Percentiles rank a stretch among this genome's conserved stretches.
phyloP scores from a whole-genome alignment of 129 eudicot genomes.

The Flaveria trinervia region DNA sequence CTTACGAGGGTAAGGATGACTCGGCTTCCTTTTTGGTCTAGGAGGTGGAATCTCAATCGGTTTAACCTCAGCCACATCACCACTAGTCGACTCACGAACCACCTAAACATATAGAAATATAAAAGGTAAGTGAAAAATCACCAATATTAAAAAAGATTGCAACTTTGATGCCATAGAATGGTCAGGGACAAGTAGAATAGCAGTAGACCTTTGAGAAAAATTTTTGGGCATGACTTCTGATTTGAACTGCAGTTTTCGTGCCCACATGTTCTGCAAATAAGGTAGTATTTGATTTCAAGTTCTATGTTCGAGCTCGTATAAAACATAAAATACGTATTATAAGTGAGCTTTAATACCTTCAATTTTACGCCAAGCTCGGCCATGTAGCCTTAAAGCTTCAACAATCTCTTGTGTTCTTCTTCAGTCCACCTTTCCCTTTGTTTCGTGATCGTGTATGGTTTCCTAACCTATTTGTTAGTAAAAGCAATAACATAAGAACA shows the following conservation, averaged over 20 bases:
- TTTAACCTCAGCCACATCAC: constrained; percentile 49
- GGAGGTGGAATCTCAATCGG: constrained; percentile 93
- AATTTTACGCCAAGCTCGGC: constrained; percentile 83
- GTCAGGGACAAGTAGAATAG: neutral
- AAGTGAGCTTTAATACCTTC: constrained; percentile 51
- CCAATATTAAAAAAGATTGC: neutral
- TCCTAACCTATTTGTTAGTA: constrained; percentile 50
- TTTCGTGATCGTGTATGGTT: constrained; percentile 86
- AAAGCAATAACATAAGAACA: constrained; percentile 11
- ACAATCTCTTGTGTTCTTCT: constrained; percentile 84
- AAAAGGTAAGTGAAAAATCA: neutral
- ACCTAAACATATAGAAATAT: constrained; percentile 34
- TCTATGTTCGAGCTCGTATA: neutral
- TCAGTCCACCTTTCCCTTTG: constrained; percentile 95
- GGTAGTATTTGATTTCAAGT: constrained; percentile 18
- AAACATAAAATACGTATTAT: neutral
- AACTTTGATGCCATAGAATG: neutral
- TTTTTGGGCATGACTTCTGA: constrained; percentile 97
- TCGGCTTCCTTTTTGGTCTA: constrained; percentile 88
- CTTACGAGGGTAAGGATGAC: constrained; percentile 97
- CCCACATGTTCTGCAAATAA: constrained; percentile 82
- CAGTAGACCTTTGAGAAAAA: constrained; percentile 68
- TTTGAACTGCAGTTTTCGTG: constrained; percentile 94
- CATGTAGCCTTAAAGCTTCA: constrained; percentile 85
- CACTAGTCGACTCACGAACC: constrained; percentile 65